phyloP scores from a whole-genome alignment of 2,329 filamentous ascomycete genomes.

The Teratosphaeria gauchensis region DNA sequence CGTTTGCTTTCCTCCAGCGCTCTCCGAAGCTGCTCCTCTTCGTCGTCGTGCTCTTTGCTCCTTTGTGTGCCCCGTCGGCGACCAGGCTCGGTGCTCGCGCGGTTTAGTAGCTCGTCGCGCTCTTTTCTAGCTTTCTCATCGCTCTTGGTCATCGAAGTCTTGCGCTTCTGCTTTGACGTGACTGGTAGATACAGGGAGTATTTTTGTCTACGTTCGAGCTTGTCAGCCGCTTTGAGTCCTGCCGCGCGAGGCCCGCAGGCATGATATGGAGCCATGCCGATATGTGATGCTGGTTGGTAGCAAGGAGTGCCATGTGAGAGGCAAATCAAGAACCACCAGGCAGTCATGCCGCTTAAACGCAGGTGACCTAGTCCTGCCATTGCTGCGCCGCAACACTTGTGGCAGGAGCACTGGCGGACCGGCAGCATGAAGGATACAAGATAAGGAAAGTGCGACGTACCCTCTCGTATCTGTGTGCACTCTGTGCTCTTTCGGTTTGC shows the following conservation, averaged over 20 bases:
- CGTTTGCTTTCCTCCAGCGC: conserved; percentile 94
- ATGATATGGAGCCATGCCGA: conserved; percentile 20
- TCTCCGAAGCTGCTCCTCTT: conserved; percentile 77
- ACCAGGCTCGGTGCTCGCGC: conserved; percentile 46
- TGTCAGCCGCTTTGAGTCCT: conserved; percentile 16
- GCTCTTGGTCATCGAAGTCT: conserved; percentile 58
- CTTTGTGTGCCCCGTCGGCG: conserved; percentile 97
- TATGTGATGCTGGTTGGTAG: neutral
- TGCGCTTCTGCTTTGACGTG: conserved; percentile 46
- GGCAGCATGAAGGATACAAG: neutral
- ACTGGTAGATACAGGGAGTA: conserved; percentile 56
- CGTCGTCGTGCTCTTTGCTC: conserved; percentile 89
- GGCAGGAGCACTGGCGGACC: neutral
- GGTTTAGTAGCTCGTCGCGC: conserved; percentile 42
- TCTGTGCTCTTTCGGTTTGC: conserved; percentile 82
- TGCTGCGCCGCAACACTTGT: neutral
- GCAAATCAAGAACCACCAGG: neutral
- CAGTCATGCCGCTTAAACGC: neutral
- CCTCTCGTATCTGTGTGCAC: conserved; percentile 72
- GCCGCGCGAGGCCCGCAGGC: conserved; percentile 15
- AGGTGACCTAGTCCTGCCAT: neutral
- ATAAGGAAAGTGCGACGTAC: conserved; percentile 48
- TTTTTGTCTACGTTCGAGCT: conserved; percentile 40
- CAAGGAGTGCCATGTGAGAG: neutral
- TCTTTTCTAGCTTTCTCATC: conserved; percentile 46